Percentiles rank a stretch among this genome's conserved stretches.
Conservation (phyloP, 1,284 basidiomycete species). For the Sanghuangporus sanghuang region DNA sequence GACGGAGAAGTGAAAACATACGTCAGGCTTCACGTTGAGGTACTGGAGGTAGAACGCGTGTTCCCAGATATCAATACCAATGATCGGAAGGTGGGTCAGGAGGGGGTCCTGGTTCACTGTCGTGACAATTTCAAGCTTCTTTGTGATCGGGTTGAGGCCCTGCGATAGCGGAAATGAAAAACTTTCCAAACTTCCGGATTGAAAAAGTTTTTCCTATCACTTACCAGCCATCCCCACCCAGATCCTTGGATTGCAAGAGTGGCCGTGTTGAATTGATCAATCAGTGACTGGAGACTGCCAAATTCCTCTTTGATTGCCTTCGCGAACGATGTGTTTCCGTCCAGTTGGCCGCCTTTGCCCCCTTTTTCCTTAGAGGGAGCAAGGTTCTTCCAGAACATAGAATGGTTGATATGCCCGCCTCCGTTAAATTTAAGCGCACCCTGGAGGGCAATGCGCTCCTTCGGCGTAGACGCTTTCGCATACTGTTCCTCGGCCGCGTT, state of each 20-base stretch:
- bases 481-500: slow-evolving; percentile 75
- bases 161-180: slow-evolving; percentile 25
- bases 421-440: slow-evolving; percentile 71
- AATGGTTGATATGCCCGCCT: slow-evolving; percentile 83
- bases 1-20: slow-evolving; percentile 29
- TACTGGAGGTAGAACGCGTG: slow-evolving; percentile 79
- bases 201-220: slow-evolving; percentile 25
- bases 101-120: slow-evolving; percentile 92
- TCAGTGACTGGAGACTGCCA: slow-evolving; percentile 66
- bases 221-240: slow-evolving; percentile 90
- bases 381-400: slow-evolving; percentile 92
- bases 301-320: slow-evolving; percentile 60
- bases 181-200: neutral
- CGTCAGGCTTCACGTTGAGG: slow-evolving; percentile 68
- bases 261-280: slow-evolving; percentile 67
- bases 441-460: slow-evolving; percentile 76
- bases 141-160: slow-evolving; percentile 59
- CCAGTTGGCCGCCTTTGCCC: slow-evolving; percentile 57
- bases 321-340: slow-evolving; percentile 58
- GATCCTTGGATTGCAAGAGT: slow-evolving; percentile 85
- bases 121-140: slow-evolving; percentile 69
- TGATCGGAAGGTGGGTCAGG: slow-evolving; percentile 66
- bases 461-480: slow-evolving; percentile 55
- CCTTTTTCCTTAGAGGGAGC: slow-evolving; percentile 47
- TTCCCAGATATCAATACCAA: slow-evolving; percentile 90